phyloP scores from a whole-genome alignment of 129 eudicot genomes.

The Flaveria ramosissima region DNA sequence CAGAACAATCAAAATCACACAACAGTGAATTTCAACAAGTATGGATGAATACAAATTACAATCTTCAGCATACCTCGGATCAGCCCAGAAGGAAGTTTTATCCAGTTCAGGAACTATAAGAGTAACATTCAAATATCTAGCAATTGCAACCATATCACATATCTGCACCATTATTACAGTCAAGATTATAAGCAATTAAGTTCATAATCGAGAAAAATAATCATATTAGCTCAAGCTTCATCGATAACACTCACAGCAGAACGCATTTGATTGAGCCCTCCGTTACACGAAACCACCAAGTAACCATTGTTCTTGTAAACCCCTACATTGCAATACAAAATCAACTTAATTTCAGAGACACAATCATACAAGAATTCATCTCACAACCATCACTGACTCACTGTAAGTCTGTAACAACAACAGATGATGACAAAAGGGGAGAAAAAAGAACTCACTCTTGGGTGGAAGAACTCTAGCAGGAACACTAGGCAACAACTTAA shows the following conservation, averaged over 20 bases:
- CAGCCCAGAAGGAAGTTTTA: conserved; percentile 97
- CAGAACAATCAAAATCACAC: conserved; percentile 19
- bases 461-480: conserved; percentile 77
- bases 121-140: conserved; percentile 90
- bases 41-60: not conserved
- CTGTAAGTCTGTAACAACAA: not conserved
- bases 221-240: not conserved
- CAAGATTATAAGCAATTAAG: not conserved
- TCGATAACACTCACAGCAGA: conserved; percentile 70
- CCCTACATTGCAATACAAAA: conserved; percentile 50
- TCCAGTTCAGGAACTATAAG: conserved; percentile 95
- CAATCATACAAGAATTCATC: not conserved
- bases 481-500: conserved; percentile 38
- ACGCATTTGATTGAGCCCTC: conserved; percentile 99
- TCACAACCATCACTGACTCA: not conserved
- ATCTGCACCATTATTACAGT: conserved; percentile 50
- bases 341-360: not conserved
- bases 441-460: conserved; percentile 63
- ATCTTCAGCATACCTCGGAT: conserved; percentile 74
- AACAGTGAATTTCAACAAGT: not conserved
- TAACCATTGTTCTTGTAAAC: conserved; percentile 97
- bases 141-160: conserved; percentile 98
- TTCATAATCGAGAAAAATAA: not conserved
- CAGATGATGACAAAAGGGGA: not conserved
- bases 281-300: conserved; percentile 93